phyloP scores from a whole-genome alignment of 2,329 filamentous ascomycete species.

The Aspergillus luchuensis region DNA sequence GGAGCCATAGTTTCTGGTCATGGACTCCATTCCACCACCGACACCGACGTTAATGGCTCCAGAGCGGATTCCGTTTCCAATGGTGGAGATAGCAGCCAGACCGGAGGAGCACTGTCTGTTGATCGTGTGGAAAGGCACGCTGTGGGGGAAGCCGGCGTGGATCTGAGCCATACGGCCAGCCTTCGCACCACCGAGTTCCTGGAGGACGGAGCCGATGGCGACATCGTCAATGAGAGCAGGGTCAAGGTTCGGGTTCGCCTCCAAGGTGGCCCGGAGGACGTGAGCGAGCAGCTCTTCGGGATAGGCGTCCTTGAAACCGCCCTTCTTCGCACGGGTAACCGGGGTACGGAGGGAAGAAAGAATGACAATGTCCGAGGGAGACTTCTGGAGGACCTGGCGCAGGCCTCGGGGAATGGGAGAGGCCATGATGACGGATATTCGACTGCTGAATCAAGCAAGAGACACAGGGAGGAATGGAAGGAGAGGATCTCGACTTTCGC shows the following conservation, averaged over 20 bases:
- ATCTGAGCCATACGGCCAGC: conserved; percentile 88
- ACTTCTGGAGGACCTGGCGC: conserved; percentile 74
- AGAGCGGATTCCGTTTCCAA: conserved; percentile 74
- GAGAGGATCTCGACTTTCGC: not conserved
- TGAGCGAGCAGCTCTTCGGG: conserved; percentile 79
- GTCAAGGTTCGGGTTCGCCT: conserved; percentile 71
- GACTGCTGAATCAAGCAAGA: not conserved
- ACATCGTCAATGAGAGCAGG: conserved; percentile 74
- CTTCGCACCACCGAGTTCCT: conserved; percentile 87
- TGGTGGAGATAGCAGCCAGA: conserved; percentile 72
- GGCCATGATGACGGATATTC: conserved; percentile 42
- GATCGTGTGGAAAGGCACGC: conserved; percentile 78
- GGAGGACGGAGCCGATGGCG: conserved; percentile 83
- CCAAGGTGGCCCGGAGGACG: conserved; percentile 67
- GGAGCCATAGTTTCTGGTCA: conserved; percentile 87
- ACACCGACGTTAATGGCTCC: conserved; percentile 74
- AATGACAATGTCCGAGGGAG: conserved; percentile 80
- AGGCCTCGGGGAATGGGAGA: conserved; percentile 63
- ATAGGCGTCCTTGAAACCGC: conserved; percentile 81
- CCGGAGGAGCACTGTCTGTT: conserved; percentile 84
- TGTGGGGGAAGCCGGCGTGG: conserved; percentile 74
- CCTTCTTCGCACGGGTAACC: conserved; percentile 79
- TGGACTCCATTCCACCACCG: conserved; percentile 91
- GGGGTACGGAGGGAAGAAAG: conserved; percentile 89
- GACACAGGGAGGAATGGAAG: not conserved